Evolutionary conservation across 345 rosid species (phyloP), one percentile per base, ranked within the genome.

Genomic region (Sisymbrium irio): DNA sequence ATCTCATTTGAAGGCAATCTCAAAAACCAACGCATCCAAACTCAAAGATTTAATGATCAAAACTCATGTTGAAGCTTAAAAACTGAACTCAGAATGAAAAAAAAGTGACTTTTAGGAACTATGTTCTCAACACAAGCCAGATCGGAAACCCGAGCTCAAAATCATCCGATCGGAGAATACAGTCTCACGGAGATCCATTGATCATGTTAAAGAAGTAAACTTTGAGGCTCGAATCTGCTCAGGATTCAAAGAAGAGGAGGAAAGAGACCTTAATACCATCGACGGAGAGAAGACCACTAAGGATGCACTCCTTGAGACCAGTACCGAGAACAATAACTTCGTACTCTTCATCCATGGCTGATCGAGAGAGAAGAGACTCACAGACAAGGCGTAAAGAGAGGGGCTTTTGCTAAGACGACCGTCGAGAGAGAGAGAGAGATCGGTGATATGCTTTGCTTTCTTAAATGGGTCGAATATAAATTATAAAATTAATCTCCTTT

Each of bases 241-340:
- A 12, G 9, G 53, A 71, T 35, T 65, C n/a, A n/a, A 70, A 63
- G 22, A 67, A 27, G 1, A 11, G 1, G 12, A 27, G 33, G 2
- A 6, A 19, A 18, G 4, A 28, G 75, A 96, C 99, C 99, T 92
- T 96, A 69, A 92, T 85, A 69, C 99, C 93, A 50, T 92, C 98
- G 71, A 95, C 99, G 57, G 99, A 95, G 85, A 95, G 99, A 64
- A 95, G 97, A 32, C 99, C 99, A 67, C 98, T 92, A 67, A 95
- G 97, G 84, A 95, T 95, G 82, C 99, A 95, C 81, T 95, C 99
- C 78, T 95, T 95, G 81, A 95, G 99, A 71, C 99, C 99, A 47
- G 99, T 95, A 37, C 99, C 99, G 40, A 95, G 78, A 40, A 95
- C 99, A 3, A 95, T 77, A 20, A 89, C 97, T 67, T 95, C 97